Evolutionary conservation across 352 stramenopile species (phyloP), one percentile per base, ranked within the genome.

Genomic region (Globisporangium splendens): DNA sequence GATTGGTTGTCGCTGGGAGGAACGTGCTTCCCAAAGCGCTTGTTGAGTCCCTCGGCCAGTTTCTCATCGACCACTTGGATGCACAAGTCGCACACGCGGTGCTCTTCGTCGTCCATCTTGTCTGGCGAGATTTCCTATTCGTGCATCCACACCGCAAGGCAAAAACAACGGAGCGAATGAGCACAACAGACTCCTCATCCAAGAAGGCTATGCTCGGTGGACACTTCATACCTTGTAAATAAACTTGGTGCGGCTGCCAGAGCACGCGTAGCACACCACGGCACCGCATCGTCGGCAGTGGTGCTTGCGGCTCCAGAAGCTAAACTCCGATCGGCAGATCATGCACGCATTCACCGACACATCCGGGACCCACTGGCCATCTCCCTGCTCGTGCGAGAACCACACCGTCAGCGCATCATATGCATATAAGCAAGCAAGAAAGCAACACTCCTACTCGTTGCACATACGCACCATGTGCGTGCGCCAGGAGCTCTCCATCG

Each of bases 281-380:
- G 81, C 80, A 12, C 88, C 88, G 39, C 88, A 96, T n/a, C 83
- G 83, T 7, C 88, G 85, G 61, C 88, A 96, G 64, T 96, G 88
- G 69, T 96, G 88, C 61, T 89, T 88, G 31, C 88, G 83, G 56
- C 81, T 91, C 83, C 84, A 91, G 56, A 91, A 93, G 35, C 75
- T 77, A 56, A 96, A 96, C 59, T 94, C 86, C 35, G 58, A 55
- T 51, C 84, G 79, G 67, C 88, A 96, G 31, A 91, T 66, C 83
- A 95, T 93, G 73, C 88, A 96, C 22, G 75, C 62, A 57, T 67
- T 70, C 46, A 89, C 84, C 0, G 79, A 88, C 24, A 93, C 73
- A 56, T 96, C 88, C 10, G 79, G 80, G 24, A 93, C 82, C 88
- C 88, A 96, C 48, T 93, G 82, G 0, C 85, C 83, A 54, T 93